A percentile compares a stretch with the other conserved stretches of the same genome.
phyloP scores from a whole-genome alignment of 2,329 filamentous ascomycete genomes.

The Aphanocladium album region DNA sequence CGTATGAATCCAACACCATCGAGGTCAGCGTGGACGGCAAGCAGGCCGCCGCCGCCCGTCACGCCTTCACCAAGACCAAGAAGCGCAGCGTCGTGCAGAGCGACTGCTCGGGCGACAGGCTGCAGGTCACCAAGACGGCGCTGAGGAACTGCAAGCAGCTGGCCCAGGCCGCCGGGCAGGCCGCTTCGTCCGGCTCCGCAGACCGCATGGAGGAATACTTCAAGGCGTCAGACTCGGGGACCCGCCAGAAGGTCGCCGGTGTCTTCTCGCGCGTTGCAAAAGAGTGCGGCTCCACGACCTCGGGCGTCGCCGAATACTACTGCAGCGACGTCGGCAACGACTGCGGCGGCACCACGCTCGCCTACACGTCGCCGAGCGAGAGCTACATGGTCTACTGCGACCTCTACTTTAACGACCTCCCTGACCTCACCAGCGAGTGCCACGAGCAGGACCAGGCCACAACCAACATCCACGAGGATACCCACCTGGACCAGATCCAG shows the following conservation, averaged over 20 bases:
- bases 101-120: slow-evolving; percentile 45
- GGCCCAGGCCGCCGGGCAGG: slow-evolving; percentile 31
- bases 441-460: slow-evolving; percentile 62
- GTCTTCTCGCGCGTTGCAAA: slow-evolving; percentile 46
- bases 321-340: slow-evolving; percentile 53
- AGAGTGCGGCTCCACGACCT: slow-evolving; percentile 49
- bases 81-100: slow-evolving; percentile 45
- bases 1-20: slow-evolving; percentile 53
- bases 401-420: slow-evolving; percentile 52
- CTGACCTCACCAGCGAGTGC: slow-evolving; percentile 45
- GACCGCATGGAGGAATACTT: slow-evolving; percentile 53
- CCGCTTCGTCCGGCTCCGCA: slow-evolving; percentile 41
- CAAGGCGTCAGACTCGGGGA: slow-evolving; percentile 42
- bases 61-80: slow-evolving; percentile 31
- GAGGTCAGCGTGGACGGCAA: slow-evolving; percentile 50
- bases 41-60: slow-evolving; percentile 43
- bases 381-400: slow-evolving; percentile 59
- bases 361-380: slow-evolving; percentile 53
- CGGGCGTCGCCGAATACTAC: slow-evolving; percentile 48
- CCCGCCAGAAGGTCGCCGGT: slow-evolving; percentile 42
- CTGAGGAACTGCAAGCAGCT: slow-evolving; percentile 47
- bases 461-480: slow-evolving; percentile 58
- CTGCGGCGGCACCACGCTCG: slow-evolving; percentile 49
- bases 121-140: slow-evolving; percentile 36
- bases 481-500: slow-evolving; percentile 49